Base-by-base conservation (phyloP, 805 yeast species). In the Yamadazyma phyllophila region DNA sequence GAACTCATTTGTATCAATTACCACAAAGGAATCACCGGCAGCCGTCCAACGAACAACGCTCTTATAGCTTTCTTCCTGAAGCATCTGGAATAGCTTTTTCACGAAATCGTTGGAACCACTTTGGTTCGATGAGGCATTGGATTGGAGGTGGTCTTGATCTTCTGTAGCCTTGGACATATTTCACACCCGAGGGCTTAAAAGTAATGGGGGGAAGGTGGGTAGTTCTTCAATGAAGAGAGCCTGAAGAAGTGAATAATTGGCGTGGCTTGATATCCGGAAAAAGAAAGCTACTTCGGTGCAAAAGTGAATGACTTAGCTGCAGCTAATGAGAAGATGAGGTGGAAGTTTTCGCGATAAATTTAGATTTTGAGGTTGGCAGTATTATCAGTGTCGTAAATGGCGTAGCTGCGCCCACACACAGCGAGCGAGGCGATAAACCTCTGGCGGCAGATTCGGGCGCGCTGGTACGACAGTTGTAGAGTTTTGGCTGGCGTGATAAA, bases 1-100 rank as follows among this genome's bases (percentile, higher is more conserved):
- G 66, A 91, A 91, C 55, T 86, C 95, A 60, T 86, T 88, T 11
- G 96, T 88, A 66, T 94, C 96, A 29, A 87, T 61, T 30, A 94
- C 96, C 36, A 92, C 87, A 64, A 94, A 94, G 36, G 88, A 80
- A 58, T 88, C 91, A 2, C 97, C 97, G n/a, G 60, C 62, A 26
- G 76, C 79, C 1, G 96, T 83, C 98, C 99, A 92, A 44, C 86
- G 72, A 8, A 94, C 96, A 17, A 88, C 80, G 47, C 77, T 77
- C 39, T 78, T 76, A 62, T 88, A 88, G n/a, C 77, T 74, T 48
- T 86, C 86, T 50, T 83, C 88, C 58, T 88, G 94, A 39, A 92
- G 75, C 91, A 92, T 92, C 48, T 83, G 84, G 62, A 80, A 89
- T 29, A 86, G 65, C 62, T 86, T 86, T 56, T 85, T 82, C 36